Conservation (phyloP, 768 basidiomycete genomes). For the Amyloporia xantha region DNA sequence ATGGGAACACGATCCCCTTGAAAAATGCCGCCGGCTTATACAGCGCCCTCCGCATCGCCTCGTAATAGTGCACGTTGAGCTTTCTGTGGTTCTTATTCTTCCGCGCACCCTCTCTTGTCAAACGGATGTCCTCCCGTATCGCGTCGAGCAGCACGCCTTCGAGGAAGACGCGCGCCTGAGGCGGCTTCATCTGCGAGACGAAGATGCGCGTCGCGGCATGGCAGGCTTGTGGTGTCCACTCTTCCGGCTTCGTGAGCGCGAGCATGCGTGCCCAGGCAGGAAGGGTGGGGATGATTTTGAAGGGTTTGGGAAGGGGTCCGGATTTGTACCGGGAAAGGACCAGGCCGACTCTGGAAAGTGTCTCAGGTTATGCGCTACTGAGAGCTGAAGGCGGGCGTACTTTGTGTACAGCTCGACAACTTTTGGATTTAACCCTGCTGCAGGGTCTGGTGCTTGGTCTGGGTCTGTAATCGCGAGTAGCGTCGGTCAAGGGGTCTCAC, state of each 20-base stretch:
- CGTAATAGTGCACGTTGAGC: conserved; percentile 89
- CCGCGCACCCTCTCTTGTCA: conserved; percentile 31
- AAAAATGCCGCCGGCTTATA: conserved; percentile 99
- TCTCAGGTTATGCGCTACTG: conserved; percentile 7
- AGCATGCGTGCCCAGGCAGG: conserved; percentile 95
- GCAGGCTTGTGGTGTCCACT: conserved; percentile 95
- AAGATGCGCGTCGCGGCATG: conserved; percentile 92
- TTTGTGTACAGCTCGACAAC: conserved; percentile 92
- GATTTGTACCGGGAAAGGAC: conserved; percentile 88
- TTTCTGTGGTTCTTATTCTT: conserved; percentile 56
- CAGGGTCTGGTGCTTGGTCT: conserved; percentile 54
- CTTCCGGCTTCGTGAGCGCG: conserved; percentile 85
- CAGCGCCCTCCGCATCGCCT: conserved; percentile 83
- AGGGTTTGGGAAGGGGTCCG: conserved; percentile 90
- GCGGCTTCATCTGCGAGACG: conserved; percentile 94
- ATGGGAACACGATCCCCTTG: conserved; percentile 94
- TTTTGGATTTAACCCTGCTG: conserved; percentile 83
- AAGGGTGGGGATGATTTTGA: conserved; percentile 96
- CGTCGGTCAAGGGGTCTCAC: neutral
- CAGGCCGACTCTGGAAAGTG: conserved; percentile 60
- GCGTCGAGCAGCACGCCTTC: conserved; percentile 88
- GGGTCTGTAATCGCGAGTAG: conserved; percentile 33
- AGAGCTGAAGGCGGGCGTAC: conserved; percentile 38
- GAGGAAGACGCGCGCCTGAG: conserved; percentile 87
- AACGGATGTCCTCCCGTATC: conserved; percentile 77